Conservation (phyloP, 1,139 yeast genomes). For the Meyerozyma sp. region DNA sequence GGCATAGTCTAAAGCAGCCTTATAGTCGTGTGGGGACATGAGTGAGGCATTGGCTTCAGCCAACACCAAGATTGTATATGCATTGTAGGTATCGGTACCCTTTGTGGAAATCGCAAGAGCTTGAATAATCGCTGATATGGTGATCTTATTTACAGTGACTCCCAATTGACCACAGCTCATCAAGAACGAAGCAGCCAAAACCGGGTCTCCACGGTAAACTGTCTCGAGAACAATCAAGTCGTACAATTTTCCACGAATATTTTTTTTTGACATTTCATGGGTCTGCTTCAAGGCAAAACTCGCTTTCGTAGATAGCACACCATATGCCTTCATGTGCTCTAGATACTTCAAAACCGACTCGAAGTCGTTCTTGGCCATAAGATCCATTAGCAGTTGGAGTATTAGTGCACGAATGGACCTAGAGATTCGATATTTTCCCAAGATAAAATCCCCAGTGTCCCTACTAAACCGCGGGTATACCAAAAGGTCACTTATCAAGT, state of each 20-base stretch:
- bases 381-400: not conserved
- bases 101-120: not conserved
- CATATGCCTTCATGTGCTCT: not conserved
- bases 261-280: not conserved
- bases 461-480: not conserved
- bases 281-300: not conserved
- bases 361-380: not conserved
- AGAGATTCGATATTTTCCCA: not conserved
- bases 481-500: not conserved
- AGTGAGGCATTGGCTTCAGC: not conserved
- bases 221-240: not conserved
- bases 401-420: not conserved
- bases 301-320: not conserved
- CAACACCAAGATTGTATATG: not conserved
- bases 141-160: not conserved
- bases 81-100: not conserved
- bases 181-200: not conserved
- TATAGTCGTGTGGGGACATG: not conserved
- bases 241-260: not conserved
- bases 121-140: not conserved
- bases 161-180: not conserved
- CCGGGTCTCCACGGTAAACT: not conserved
- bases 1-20: not conserved
- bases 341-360: not conserved
- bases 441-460: not conserved